These are phyloP conservation scores for Cucumis melo DNA, from an alignment of 306 rosid species.

Conservation along the genomic window DNA sequence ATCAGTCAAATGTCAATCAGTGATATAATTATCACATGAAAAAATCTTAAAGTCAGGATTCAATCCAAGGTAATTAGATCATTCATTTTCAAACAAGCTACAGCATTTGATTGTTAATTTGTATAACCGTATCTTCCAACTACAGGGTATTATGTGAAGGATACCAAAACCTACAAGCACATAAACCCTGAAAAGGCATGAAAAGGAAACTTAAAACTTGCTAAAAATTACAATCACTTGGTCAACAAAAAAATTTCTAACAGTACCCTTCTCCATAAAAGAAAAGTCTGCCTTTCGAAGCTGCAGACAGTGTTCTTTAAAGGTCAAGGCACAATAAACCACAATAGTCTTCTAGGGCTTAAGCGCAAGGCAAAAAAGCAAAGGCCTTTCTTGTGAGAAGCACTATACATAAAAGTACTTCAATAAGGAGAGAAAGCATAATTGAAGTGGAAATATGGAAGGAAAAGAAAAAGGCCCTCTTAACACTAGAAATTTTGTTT, in stretches of 20 bases:
- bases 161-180: neutral
- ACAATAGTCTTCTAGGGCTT: too few relatives aligned
- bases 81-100: neutral
- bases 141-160: neutral
- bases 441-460: too few relatives aligned
- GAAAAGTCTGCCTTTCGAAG: neutral
- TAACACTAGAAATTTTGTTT: too few relatives aligned
- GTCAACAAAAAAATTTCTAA: neutral
- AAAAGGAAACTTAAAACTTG: neutral
- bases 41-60: neutral
- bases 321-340: too few relatives aligned
- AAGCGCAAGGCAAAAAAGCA: too few relatives aligned
- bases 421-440: too few relatives aligned
- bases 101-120: neutral
- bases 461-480: too few relatives aligned
- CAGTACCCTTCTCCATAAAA: neutral
- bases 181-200: neutral
- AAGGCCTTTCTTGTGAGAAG: too few relatives aligned
- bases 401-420: too few relatives aligned
- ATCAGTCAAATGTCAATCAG: constrained; percentile 19
- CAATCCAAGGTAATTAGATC: neutral
- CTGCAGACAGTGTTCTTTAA: neutral
- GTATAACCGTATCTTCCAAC: neutral
- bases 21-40: too few relatives aligned
- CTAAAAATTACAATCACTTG: neutral